Evolutionary conservation across 441 rosid genomes (phyloP).

Genomic region (Omphalea diandra): DNA sequence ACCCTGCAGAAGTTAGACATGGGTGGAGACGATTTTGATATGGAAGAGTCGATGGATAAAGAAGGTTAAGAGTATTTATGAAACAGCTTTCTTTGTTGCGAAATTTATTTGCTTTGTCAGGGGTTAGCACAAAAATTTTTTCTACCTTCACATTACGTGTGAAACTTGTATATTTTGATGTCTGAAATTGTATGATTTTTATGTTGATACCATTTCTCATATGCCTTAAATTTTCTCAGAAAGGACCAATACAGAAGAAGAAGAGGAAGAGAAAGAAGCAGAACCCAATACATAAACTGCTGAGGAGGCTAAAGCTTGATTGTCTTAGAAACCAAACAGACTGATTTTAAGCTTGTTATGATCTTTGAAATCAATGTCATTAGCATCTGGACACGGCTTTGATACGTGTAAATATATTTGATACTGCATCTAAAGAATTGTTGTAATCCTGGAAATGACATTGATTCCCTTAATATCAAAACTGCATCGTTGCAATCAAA

Average conservation of each 20-base stretch:
- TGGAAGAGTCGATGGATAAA: neutral
- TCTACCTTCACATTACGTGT: neutral
- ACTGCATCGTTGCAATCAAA: neutral
- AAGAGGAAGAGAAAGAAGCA: neutral
- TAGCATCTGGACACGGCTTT: too few relatives aligned
- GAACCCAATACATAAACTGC: slow-evolving; percentile 2
- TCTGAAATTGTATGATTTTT: neutral
- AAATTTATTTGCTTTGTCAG: neutral
- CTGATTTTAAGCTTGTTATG: too few relatives aligned
- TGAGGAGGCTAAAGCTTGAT: slow-evolving; percentile 11
- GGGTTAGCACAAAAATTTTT: neutral
- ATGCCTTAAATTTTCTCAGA: neutral
- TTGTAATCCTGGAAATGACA: neutral
- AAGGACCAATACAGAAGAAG: neutral
- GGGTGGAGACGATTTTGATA: slow-evolving; percentile 14
- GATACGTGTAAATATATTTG: too few relatives aligned
- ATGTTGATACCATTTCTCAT: neutral
- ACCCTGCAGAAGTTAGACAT: slow-evolving; percentile 21
- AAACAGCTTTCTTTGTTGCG: neutral
- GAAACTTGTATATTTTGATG: neutral
- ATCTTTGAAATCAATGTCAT: too few relatives aligned
- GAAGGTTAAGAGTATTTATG: neutral
- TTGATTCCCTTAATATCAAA: too few relatives aligned
- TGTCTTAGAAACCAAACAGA: neutral
- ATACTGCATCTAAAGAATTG: neutral